phyloP scores from a whole-genome alignment of 768 basidiomycete species.

The Amanita polypyramis region DNA sequence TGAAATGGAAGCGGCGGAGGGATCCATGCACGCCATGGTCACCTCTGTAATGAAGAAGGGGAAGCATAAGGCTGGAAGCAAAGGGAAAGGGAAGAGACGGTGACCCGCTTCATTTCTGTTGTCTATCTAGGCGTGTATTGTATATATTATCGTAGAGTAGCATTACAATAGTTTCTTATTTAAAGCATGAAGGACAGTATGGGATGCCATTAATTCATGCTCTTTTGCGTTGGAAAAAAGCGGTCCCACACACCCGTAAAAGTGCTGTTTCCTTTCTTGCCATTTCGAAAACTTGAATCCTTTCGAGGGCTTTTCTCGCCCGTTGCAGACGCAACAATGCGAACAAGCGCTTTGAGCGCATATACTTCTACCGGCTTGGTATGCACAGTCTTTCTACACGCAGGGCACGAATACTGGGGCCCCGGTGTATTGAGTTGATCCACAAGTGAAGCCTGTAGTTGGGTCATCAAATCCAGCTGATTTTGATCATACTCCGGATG shows the following conservation, averaged over 20 bases:
- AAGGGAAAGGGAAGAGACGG: conserved; percentile 33
- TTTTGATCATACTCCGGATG: conserved; percentile 35
- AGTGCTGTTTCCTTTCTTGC: conserved; percentile 14
- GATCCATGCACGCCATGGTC: conserved; percentile 23
- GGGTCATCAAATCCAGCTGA: conserved; percentile 10
- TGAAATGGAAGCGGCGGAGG: conserved; percentile 44
- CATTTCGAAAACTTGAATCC: conserved; percentile 10
- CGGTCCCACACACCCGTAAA: conserved; percentile 30
- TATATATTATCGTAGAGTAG: background rate
- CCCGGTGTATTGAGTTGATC: conserved; percentile 18
- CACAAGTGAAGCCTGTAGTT: conserved; percentile 1
- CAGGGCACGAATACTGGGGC: conserved; percentile 59
- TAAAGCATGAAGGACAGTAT: background rate
- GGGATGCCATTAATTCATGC: conserved; percentile 8
- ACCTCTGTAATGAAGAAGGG: conserved; percentile 23
- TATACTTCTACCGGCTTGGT: conserved; percentile 50
- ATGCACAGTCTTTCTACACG: conserved; percentile 42
- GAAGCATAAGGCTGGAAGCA: conserved; percentile 18
- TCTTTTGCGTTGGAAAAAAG: conserved; percentile 27
- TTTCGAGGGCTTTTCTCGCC: conserved; percentile 38
- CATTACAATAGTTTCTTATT: background rate
- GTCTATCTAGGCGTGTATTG: background rate
- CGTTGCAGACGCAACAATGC: conserved; percentile 33
- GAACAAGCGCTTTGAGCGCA: conserved; percentile 46
- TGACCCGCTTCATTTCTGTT: conserved; percentile 9